Evolutionary conservation across 1,139 yeast genomes (phyloP), one percentile per base, ranked within the genome.

Genomic region (Suhomyces choctaworum): DNA sequence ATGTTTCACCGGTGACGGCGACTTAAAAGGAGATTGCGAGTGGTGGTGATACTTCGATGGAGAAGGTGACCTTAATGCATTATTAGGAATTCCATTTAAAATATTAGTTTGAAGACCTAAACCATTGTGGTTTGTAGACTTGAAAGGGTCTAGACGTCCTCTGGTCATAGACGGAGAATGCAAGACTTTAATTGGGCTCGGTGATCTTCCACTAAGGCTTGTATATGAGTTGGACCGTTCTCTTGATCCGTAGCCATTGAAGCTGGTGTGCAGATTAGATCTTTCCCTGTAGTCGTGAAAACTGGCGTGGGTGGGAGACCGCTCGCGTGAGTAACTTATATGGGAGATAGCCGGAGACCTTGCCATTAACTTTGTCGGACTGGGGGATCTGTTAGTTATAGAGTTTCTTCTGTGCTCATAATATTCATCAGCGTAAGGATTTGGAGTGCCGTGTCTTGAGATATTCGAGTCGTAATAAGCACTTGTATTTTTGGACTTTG

Each of bases 1-100:
- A 16, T 36, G 35, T 22, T 34, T 42, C 22, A 28, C 39, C 10
- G 46, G 46, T 3, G 44, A 37, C 10, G 46, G 46, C 4, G 45
- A 41, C 22, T 37, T 35, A 35, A 40, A 37, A 9, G 41, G 40
- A 9, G 42, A 30, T 14, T 34, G 25, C 11, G 36, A 29, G 13
- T 32, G 40, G 12, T 29, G 29, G 15, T 31, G 31, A 16, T 29
- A 31, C 25, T 37, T 44, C n/a, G 36, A 27, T 7, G 47, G 45
- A 7, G 49, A 42, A 7, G 43, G 43, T 13, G 44, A 39, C 25
- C 44, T 28, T 21, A 39, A 32, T 10, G 29, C 17, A 28, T 33
- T 32, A 14, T 25, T 28, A 17, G 37, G 32, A 21, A 13, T 22
- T 16, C 31, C 31, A 19, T 27, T 23, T 8, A 27, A 32, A 17